A percentile compares a stretch with the other conserved stretches of the same genome.
phyloP scores from a whole-genome alignment of 805 yeast genomes.

The Yarrowia porcina region DNA sequence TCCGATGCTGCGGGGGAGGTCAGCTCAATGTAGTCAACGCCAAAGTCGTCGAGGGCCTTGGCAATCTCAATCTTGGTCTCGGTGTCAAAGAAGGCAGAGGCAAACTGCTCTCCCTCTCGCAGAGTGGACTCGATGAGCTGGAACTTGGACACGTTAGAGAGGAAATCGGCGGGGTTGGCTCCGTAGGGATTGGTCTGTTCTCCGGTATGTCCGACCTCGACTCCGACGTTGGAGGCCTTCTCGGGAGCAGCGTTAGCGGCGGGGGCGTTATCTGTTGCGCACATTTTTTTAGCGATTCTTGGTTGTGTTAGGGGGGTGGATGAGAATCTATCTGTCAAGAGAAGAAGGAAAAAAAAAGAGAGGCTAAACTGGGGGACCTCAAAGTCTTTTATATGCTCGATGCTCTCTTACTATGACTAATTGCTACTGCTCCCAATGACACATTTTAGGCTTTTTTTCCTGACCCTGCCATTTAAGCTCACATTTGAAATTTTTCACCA shows the following conservation, averaged over 20 bases:
- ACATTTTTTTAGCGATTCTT: constrained; percentile 2
- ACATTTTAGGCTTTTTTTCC: constrained; percentile 20
- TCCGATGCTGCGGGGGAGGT: constrained; percentile 98
- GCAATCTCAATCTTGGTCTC: constrained; percentile 97
- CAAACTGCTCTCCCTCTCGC: constrained; percentile 98
- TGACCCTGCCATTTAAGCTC: not conserved
- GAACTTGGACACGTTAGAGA: constrained; percentile 84
- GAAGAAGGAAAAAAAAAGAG: not conserved
- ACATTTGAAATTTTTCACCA: constrained; percentile 5
- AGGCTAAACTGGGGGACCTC: constrained; percentile 3
- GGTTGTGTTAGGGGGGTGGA: constrained; percentile 2
- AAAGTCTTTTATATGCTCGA: constrained; percentile 17
- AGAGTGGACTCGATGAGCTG: constrained; percentile 92
- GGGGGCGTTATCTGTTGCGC: constrained; percentile 26
- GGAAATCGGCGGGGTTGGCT: constrained; percentile 87
- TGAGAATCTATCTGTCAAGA: not conserved
- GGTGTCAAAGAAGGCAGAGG: constrained; percentile 91
- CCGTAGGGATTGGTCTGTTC: constrained; percentile 73
- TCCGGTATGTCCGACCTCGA: constrained; percentile 24
- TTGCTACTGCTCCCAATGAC: constrained; percentile 26
- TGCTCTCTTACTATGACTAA: constrained; percentile 20
- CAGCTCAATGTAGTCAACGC: constrained; percentile 95
- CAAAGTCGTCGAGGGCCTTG: constrained; percentile 93
- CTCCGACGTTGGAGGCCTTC: constrained; percentile 18
- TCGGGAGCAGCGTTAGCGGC: constrained; percentile 13